Conservation (phyloP, 805 yeast species). For the Metschnikowia matae region DNA sequence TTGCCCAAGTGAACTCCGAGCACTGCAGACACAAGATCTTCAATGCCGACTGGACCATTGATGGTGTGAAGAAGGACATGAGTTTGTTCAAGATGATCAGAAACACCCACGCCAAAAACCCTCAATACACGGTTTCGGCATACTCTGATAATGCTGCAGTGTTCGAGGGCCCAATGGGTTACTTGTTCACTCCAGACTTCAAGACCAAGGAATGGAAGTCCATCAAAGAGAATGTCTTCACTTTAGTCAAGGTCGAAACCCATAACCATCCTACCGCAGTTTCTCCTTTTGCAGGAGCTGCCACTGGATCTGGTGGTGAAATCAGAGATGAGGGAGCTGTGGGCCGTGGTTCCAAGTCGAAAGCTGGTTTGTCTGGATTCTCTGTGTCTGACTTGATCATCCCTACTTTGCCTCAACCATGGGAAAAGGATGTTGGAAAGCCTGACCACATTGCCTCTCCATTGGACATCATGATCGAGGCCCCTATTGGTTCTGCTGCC, state of each 20-base stretch:
- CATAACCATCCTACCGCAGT: conserved; percentile 99
- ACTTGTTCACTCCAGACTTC: conserved; percentile 73
- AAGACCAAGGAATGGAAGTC: conserved; percentile 69
- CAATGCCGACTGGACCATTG: conserved; percentile 97
- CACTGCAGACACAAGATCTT: conserved; percentile 99
- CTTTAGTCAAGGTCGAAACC: conserved; percentile 93
- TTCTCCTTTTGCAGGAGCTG: conserved; percentile 98
- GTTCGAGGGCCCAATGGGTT: conserved; percentile 77
- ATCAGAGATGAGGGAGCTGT: conserved; percentile 99
- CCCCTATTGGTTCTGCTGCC: conserved; percentile 97
- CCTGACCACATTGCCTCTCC: conserved; percentile 93
- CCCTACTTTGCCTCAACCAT: conserved; percentile 83
- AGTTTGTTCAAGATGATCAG: conserved; percentile 92
- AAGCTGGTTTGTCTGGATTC: conserved; percentile 94
- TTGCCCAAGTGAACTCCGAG: conserved; percentile 98
- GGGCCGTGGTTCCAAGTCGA: conserved; percentile 95
- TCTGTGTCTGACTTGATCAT: conserved; percentile 86
- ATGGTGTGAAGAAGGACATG: conserved; percentile 66
- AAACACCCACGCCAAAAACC: conserved; percentile 79
- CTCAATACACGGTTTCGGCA: conserved; percentile 84
- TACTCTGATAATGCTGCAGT: conserved; percentile 98
- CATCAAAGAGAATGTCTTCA: conserved; percentile 74
- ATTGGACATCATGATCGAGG: conserved; percentile 92
- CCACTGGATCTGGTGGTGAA: conserved; percentile 99
- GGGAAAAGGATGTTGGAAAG: conserved; percentile 90